These are phyloP conservation scores for Eucalyptus virginea DNA, from an alignment of 345 rosid genomes.

Conservation along the genomic window DNA sequence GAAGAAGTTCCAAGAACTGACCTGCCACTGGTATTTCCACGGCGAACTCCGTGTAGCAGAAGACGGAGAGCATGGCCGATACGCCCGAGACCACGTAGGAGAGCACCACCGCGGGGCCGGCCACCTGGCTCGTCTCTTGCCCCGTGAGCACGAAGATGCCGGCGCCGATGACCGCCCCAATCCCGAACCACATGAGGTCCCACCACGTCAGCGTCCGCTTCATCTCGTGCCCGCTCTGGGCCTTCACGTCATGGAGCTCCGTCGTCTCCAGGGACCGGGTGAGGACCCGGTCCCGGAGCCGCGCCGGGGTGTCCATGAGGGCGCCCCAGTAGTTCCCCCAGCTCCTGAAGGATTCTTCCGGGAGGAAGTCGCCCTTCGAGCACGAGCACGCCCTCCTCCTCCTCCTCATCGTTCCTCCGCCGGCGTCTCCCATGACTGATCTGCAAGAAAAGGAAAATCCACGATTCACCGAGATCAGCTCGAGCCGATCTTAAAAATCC, in stretches of 20 bases:
- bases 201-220: constrained; percentile 82
- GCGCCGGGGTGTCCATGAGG: constrained; percentile 39
- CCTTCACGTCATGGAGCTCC: constrained; percentile 74
- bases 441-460: not conserved
- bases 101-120: constrained; percentile 87
- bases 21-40: constrained; percentile 92
- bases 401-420: constrained; percentile 8
- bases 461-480: not conserved
- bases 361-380: constrained; percentile 62
- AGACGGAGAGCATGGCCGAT: constrained; percentile 92
- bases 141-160: constrained; percentile 93
- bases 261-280: constrained; percentile 59
- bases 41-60: constrained; percentile 95
- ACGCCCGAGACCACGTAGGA: constrained; percentile 79
- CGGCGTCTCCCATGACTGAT: not conserved
- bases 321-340: constrained; percentile 49
- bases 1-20: not conserved
- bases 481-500: not conserved
- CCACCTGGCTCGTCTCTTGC: constrained; percentile 14
- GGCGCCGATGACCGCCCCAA: constrained; percentile 86
- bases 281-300: constrained; percentile 47
- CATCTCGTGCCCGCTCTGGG: constrained; percentile 77
- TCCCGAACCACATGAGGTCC: constrained; percentile 96
- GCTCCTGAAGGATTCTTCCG: constrained; percentile 76
- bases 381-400: constrained; percentile 56